A percentile compares a stretch with the other conserved stretches of the same genome.
Conservation (phyloP, 257 asterid genomes). For the Solanum bulbocastanum region DNA sequence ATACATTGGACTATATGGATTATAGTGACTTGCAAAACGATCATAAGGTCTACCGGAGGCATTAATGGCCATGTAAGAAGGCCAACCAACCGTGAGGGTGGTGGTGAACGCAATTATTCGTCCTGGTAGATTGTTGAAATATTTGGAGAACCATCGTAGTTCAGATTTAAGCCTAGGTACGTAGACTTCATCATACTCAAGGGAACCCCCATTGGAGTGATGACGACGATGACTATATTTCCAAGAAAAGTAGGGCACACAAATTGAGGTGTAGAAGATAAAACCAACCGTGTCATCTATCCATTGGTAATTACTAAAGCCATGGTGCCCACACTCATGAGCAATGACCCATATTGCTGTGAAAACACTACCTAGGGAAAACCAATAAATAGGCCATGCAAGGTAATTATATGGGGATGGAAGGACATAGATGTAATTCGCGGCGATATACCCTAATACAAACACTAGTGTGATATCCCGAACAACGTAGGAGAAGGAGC, state of each 20-base stretch:
- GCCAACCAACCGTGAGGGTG: neutral
- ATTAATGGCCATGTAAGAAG: neutral
- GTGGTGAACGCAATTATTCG: neutral
- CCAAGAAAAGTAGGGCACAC: neutral
- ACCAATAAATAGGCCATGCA: neutral
- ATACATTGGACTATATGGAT: neutral
- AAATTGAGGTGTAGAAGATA: neutral
- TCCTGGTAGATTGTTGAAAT: neutral
- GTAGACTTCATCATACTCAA: neutral
- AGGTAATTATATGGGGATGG: neutral
- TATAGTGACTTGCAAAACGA: neutral
- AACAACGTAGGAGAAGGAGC: neutral
- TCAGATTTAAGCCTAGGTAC: neutral
- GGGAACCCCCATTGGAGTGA: neutral
- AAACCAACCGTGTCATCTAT: neutral
- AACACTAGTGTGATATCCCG: neutral
- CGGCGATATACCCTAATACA: neutral
- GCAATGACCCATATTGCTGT: neutral
- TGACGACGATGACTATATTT: neutral
- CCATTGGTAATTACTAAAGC: neutral
- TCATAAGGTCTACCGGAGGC: neutral
- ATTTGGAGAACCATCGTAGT: neutral
- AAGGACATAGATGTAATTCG: neutral
- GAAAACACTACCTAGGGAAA: neutral
- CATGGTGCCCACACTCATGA: neutral